Evolutionary conservation across 305 asterid species (phyloP), one percentile per base, ranked within the genome.

Genomic region (Solanum hybrid): DNA sequence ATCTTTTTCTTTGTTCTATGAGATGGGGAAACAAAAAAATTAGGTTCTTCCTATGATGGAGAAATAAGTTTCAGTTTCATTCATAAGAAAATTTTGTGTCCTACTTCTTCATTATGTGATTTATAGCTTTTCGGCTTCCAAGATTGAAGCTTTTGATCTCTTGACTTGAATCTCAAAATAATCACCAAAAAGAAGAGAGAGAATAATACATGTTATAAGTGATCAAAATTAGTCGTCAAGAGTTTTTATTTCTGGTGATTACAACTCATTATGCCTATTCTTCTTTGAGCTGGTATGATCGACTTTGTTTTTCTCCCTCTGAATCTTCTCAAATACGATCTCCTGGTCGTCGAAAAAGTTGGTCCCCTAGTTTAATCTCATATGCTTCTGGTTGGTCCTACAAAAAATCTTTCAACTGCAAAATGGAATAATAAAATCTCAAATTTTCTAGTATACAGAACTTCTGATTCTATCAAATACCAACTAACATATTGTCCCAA

Each of bases 301-400:
- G 20, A 91, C 89, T 89, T 86, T 90, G 61, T 76, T 83, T 90
- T 92, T 94, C 89, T 93, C 93, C 41, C 87, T 91, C 89, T 92
- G 94, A 33, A 92, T 85, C 92, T 94, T 93, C 68, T 92, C 90
- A 87, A 95, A 91, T 39, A 94, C 95, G 95, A 91, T 97, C 99
- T 72, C 99, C 99, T 0, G 91, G 91, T 89, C 97, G 92, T 91
- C 97, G 91, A 87, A 90, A 94, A 27, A 95, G 91, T 91, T 95
- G 97, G 85, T 96, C 98, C 37, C 98, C 98, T 34, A 96, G 76
- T 93, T 96, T 96, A 45, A 96, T 91, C 93, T 96, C 99, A 61
- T 96, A 96, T 79, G 99, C 98, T 88, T 96, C 98, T 12, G 93
- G 89, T 90, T 95, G 97, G 88, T 32, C 92, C 92, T 95, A 90